Base-by-base conservation (phyloP, 768 basidiomycete genomes). In the Royoungia palumana region DNA sequence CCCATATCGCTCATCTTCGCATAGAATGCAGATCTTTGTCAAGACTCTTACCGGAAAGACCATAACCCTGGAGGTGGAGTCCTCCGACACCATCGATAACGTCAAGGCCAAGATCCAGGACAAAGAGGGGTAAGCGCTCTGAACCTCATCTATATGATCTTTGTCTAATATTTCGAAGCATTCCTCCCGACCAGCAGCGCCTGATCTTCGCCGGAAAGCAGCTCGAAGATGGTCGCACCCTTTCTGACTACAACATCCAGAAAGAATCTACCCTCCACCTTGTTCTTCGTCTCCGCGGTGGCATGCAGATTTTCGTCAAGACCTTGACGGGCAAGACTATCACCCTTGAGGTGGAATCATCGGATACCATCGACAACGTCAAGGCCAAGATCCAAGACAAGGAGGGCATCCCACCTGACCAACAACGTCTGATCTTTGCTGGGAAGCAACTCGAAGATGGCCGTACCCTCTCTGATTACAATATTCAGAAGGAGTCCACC, bases 181-280 rank as follows among this genome's bases (percentile, higher is more conserved):
- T 89, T 50, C 86, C 87, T 19, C 93, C 91, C 21, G 89, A 93
- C 71, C 92, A 92, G 60, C 91, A 94, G 65, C 91, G 94, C 54
- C 72, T 95, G n/a, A 95, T 95, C 75, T 95, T 94, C 55, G 93
- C 93, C 39, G 93, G 93, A 51, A 94, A 95, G 73, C 93, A 94
- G 67, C 81, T 96, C 22, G 93, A 95, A 68, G 94, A 96, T 62
- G 94, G 94, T 4, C 85, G 93, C 41, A 95, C 89, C 4, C 76
- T 92, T 1, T 88, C 87, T 8, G 89, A 89, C 57, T 91, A 92
- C 66, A 91, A 93, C 67, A 94, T 95, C 58, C 93, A 95, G 80
- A 94, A 94, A 75, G 92, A 95, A 73, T 89, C 86, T 0, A 94
- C 92, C 34, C 85, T 95, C 45, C 93, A 94, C 61, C 80, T 60